Base-by-base conservation (phyloP, 1,284 basidiomycete species). In the Sporisorium exsertum region DNA sequence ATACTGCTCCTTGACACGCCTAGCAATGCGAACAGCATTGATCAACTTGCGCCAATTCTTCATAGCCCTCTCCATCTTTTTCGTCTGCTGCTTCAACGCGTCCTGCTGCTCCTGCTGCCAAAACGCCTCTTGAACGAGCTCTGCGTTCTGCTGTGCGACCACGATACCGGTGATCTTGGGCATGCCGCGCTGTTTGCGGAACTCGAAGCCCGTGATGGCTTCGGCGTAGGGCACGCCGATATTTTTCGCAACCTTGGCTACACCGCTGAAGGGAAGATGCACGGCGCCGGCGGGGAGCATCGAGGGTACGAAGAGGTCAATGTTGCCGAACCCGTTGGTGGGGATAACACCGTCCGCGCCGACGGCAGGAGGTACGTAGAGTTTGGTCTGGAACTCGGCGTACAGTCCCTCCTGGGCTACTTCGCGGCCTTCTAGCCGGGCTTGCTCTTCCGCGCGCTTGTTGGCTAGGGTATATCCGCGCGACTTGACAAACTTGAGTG, bases 271-370 rank as follows among this genome's bases (percentile, higher is more conserved):
- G 20, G 94, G 93, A 37, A 99, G 88, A 87, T 98, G 94, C 1
- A 89, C 91, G 4, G 91, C 94, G 16, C 96, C 96, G 57, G 87
- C 87, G 0, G 97, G 97, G 26, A 99, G 89, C 96, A 99, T 99
- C 1, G 92, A 92, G 26, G 94, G 92, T 6, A 93, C 93, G 85
- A 97, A 99, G 29, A 99, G 87, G 87, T 99, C 96, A 72, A 99
- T 93, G 85, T 98, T 98, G 22, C 97, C 97, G 85, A 97, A 99
- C 70, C 92, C 90, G 81, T 99, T 99, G 86, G 93, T 95, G 5
- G 95, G 95, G 42, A 99, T 90, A 83, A 90, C 91, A 22, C 97
- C 96, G 93, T 97, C 89, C 53, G 91, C 86, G 5, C 72, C 67
- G 40, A 99, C 90, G 2, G 95, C 93, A 15, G 82, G 82, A 27